Percentiles rank a stretch among this genome's conserved stretches.
Evolutionary conservation across 2,329 filamentous ascomycete species (phyloP).

Genomic region (Pseudocercospora ulei): DNA sequence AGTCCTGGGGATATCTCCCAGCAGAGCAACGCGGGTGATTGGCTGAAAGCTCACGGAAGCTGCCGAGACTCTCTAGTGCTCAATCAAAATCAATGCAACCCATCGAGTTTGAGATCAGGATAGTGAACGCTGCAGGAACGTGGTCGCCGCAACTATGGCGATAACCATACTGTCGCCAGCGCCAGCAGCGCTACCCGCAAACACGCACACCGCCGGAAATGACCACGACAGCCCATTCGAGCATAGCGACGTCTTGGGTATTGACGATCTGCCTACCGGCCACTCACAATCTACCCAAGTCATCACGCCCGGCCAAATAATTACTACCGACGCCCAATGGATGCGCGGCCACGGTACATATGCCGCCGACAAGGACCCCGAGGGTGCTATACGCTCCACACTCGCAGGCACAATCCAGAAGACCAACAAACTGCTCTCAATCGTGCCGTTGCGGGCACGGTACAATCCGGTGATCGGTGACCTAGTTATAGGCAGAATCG

Average conservation of each 20-base stretch:
- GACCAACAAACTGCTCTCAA: slow-evolving; percentile 93
- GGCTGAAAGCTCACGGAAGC: no score
- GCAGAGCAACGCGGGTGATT: no score
- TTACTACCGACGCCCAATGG: slow-evolving; percentile 91
- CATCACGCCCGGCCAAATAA: slow-evolving; percentile 78
- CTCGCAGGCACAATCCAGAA: slow-evolving; percentile 83
- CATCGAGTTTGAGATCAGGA: no score
- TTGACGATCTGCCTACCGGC: slow-evolving; percentile 43
- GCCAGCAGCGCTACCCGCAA: slow-evolving; percentile 31
- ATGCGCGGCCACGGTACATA: slow-evolving; percentile 97
- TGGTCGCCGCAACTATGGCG: slow-evolving; percentile 48
- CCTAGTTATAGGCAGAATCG: slow-evolving; percentile 83
- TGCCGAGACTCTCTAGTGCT: no score
- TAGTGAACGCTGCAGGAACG: no score
- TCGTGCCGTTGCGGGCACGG: slow-evolving; percentile 78
- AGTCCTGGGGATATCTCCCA: no score
- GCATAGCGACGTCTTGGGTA: slow-evolving; percentile 34
- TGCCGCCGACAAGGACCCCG: slow-evolving; percentile 46
- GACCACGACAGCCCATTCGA: slow-evolving; percentile 30
- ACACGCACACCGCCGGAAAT: slow-evolving; percentile 20
- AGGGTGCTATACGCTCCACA: slow-evolving; percentile 69
- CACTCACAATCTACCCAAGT: slow-evolving; percentile 45
- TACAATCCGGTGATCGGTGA: slow-evolving; percentile 96
- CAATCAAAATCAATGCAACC: no score
- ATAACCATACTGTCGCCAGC: slow-evolving; percentile 51